Percentiles rank a stretch among this genome's conserved stretches.
Evolutionary conservation across 2,329 filamentous ascomycete species (phyloP).

Genomic region (Diaporthe sp.): DNA sequence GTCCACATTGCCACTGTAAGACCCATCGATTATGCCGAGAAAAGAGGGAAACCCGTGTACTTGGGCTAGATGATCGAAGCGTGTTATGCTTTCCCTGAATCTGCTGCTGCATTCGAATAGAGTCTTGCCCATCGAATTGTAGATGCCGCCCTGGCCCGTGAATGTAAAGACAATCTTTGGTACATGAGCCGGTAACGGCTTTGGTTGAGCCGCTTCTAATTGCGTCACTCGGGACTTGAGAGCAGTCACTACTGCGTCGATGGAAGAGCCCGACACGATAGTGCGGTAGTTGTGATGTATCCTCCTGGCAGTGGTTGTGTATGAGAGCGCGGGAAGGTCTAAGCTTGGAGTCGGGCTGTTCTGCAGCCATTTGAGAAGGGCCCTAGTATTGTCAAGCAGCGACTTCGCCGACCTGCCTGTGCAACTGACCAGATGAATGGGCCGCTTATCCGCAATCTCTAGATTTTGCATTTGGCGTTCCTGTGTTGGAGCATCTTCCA

Average conservation of each 20-base stretch:
- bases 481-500: constrained; percentile 68
- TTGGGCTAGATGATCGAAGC: constrained; percentile 68
- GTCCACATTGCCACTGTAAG: constrained; percentile 53
- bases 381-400: constrained; percentile 70
- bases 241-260: constrained; percentile 57
- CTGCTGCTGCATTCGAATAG: constrained; percentile 9
- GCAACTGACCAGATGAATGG: constrained; percentile 67
- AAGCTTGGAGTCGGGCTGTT: constrained; percentile 60
- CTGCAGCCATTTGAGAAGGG: constrained; percentile 68
- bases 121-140: constrained; percentile 62
- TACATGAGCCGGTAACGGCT: constrained; percentile 44
- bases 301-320: constrained; percentile 76
- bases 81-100: constrained; percentile 54
- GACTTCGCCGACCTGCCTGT: constrained; percentile 67
- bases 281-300: constrained; percentile 71
- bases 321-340: constrained; percentile 68
- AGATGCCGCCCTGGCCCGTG: constrained; percentile 69
- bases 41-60: constrained; percentile 68
- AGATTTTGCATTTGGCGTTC: constrained; percentile 36
- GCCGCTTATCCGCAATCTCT: constrained; percentile 61
- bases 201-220: constrained; percentile 55
- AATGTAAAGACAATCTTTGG: constrained; percentile 67
- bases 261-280: constrained; percentile 57
- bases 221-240: constrained; percentile 52
- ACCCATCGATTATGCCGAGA: constrained; percentile 61